Base-by-base conservation (phyloP, 169 alveolate genomes). In the Eimeria necatrix region DNA sequence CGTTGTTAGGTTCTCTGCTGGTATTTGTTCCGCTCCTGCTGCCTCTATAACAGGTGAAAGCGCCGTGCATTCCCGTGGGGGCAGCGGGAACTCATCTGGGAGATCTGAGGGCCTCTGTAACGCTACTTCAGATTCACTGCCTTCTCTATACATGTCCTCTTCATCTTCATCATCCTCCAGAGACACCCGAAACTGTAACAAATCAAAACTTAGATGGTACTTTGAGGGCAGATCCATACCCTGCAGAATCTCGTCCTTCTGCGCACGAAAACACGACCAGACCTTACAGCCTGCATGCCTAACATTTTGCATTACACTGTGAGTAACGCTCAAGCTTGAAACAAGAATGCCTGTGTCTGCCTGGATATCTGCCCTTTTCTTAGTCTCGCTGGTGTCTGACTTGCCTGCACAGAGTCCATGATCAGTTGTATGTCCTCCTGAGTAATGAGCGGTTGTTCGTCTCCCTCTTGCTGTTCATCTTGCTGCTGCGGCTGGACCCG, bases 161-260 rank as follows among this genome's bases (percentile, higher is more conserved):
- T 49, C 93, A 51, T 24, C 96, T 24, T 49, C 94, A 90, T 96
- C 96, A 53, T 96, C 97, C 56, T 94, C 90, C 81, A 96, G 95
- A 60, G 94, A 91, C 22, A 95, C 93, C 14, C 96, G 71, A 86
- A 96, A 96, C 88, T 95, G 95, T 64, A 95, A 71, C 46, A 96
- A 94, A 83, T 94, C 95, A 80, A 96, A 96, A 80, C 94, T 88
- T 78, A 96, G 88, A 78, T 84, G 95, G 76, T 91, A 96, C 78
- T 78, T 91, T 5, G 97, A 94, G 59, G 97, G 97, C 26, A 96
- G 78, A 6, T 92, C 96, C 22, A 96, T 95, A 49, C 96, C 96
- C 81, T 94, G 95, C 61, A 94, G 64, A 46, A 91, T 95, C 32
- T 93, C 95, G 73, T 95, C 96, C 14, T 94, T 93, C 95, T 95